Percentiles rank a stretch among this genome's conserved stretches.
Evolutionary conservation across 2,329 filamentous ascomycete genomes (phyloP).

Genomic region (Macrophomina tecta): DNA sequence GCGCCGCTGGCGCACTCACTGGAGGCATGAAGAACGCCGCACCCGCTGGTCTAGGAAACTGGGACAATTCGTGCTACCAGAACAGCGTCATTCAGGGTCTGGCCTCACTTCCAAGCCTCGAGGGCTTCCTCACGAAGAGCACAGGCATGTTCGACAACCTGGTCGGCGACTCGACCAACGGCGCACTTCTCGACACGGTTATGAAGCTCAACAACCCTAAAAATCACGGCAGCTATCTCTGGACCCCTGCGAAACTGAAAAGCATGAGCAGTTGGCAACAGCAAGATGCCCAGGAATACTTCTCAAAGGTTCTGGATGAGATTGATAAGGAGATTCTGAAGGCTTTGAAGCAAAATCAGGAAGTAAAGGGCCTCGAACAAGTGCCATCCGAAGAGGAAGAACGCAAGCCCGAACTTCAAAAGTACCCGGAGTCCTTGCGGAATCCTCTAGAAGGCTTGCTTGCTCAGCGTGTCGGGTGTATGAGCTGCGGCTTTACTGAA

Average conservation of each 20-base stretch:
- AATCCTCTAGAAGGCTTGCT: constrained; percentile 89
- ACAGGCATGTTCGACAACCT: constrained; percentile 43
- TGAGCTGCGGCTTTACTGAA: constrained; percentile 83
- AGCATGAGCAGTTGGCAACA: constrained; percentile 95
- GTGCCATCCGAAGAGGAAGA: constrained; percentile 14
- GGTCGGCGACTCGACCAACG: constrained; percentile 53
- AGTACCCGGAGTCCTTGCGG: constrained; percentile 45
- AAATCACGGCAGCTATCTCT: constrained; percentile 78
- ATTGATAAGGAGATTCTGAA: constrained; percentile 75
- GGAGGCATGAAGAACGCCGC: constrained; percentile 38
- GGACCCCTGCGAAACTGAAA: constrained; percentile 82
- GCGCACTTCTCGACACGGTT: constrained; percentile 69
- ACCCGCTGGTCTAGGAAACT: constrained; percentile 78
- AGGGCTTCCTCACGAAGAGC: constrained; percentile 63
- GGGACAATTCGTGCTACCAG: constrained; percentile 96
- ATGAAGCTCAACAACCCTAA: constrained; percentile 70
- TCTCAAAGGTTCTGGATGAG: constrained; percentile 84
- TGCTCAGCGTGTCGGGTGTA: constrained; percentile 88
- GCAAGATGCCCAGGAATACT: constrained; percentile 98
- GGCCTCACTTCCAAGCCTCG: constrained; percentile 74
- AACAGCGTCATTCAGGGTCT: constrained; percentile 89
- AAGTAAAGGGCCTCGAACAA: constrained; percentile 13
- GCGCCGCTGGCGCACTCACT: constrained; percentile 34
- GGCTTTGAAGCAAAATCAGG: constrained; percentile 49
- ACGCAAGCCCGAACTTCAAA: constrained; percentile 10